phyloP scores from a whole-genome alignment of 2,329 filamentous ascomycete genomes.

The Fusarium beomiforme region DNA sequence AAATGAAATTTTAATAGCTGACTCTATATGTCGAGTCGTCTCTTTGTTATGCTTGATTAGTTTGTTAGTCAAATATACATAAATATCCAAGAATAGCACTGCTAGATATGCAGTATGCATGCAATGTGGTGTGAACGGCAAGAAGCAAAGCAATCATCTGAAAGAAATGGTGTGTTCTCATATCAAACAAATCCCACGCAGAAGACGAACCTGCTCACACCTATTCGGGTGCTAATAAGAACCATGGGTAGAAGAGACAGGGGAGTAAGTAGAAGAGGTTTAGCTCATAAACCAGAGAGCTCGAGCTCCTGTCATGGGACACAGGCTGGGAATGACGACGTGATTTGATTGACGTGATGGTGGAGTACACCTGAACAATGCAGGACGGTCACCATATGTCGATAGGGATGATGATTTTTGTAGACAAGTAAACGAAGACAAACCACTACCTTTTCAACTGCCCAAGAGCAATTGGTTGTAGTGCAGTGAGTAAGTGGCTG shows the following conservation, averaged over 20 bases:
- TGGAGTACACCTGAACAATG: slow-evolving; percentile 26
- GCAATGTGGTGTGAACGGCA: neutral
- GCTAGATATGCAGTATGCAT: neutral
- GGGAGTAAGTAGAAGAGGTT: slow-evolving; percentile 17
- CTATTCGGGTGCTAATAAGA: slow-evolving; percentile 35
- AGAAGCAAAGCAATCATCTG: neutral
- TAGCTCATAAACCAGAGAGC: slow-evolving; percentile 32
- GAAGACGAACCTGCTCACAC: slow-evolving; percentile 13
- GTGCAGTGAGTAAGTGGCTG: neutral
- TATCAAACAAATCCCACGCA: slow-evolving; percentile 4
- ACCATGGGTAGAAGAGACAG: slow-evolving; percentile 25
- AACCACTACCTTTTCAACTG: slow-evolving; percentile 9
- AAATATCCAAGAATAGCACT: neutral
- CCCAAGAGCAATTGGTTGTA: slow-evolving; percentile 7
- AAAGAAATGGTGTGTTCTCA: slow-evolving; percentile 2
- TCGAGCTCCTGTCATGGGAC: slow-evolving; percentile 29
- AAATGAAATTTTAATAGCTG: neutral
- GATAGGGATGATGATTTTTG: neutral
- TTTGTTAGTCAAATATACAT: slow-evolving; percentile 9
- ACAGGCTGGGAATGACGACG: slow-evolving; percentile 38
- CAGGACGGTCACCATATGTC: slow-evolving; percentile 7
- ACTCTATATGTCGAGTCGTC: neutral
- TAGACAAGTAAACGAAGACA: slow-evolving; percentile 6
- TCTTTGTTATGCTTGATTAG: slow-evolving; percentile 14
- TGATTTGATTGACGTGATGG: slow-evolving; percentile 41